Base-by-base conservation (phyloP, 228 moss, liverwort and hornwort species). In the Sphagnum magellanicum region DNA sequence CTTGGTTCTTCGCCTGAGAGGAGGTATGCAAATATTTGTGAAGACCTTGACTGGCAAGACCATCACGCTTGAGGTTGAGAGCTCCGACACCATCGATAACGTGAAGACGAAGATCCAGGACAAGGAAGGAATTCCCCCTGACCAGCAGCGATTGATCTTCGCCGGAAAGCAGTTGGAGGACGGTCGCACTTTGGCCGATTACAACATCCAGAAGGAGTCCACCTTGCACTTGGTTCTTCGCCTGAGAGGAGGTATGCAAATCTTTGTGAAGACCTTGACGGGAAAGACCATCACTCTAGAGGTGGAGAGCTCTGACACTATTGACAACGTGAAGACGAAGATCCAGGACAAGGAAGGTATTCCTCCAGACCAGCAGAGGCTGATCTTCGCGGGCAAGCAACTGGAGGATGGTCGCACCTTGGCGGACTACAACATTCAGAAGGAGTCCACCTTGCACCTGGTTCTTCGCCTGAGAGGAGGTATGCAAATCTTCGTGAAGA, bases 71-170 rank as follows among this genome's bases (percentile, higher is more conserved):
- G 60, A 60, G 60, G 60, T 60, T 2, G 60, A 60, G 60, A 60
- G 60, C 12, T 60, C 60, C 16, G 60, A 60, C 12, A 60, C 60
- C 60, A 14, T 60, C 16, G 60, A 60, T 8, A 60, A 60, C 11
- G 60, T 60, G n/a, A 70, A 67, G 70, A 68, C 53, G 70, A 83
- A 79, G 74, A 83, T 79, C 0, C 74, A 79, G 0, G 79, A 79
- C 2, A 83, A 83, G 64, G 76, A 79, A 0, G 82, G 79, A 0
- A 83, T 83, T 0, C 79, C 76, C 0, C 79, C 79, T 0, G 76
- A 83, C 5, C 76, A 79, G 79, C 79, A 79, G 72, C 55, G 73
- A 4, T 10, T 79, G 52, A 73, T 79, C 8, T 79, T 79, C 0
- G 70, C 79, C 0, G 79, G 79, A 0, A 79, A 79, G 70, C 79